Evolutionary conservation across 2,329 filamentous ascomycete species (phyloP).

Genomic region (Phialocephala subalpina): DNA sequence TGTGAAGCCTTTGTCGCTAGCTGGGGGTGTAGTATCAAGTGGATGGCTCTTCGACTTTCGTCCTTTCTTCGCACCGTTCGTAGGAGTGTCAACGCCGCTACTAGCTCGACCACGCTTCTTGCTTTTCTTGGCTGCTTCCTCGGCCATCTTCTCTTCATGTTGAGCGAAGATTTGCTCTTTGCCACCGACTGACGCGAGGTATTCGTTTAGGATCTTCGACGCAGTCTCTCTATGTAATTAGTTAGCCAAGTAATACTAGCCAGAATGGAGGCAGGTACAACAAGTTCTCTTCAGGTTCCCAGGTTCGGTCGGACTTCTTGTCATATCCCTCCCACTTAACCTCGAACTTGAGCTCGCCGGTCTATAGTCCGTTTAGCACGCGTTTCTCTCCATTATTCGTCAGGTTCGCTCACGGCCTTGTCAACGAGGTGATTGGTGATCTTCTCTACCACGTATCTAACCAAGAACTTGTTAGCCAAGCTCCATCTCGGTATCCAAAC

Average conservation of each 20-base stretch:
- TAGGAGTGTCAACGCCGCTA: conserved; percentile 40
- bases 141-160: conserved; percentile 52
- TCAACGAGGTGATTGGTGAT: conserved; percentile 72
- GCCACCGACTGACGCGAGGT: conserved; percentile 70
- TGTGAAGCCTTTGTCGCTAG: conserved; percentile 58
- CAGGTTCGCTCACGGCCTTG: conserved; percentile 54
- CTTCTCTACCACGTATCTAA: conserved; percentile 76
- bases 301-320: conserved; percentile 74
- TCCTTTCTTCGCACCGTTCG: conserved; percentile 39
- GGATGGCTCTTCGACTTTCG: conserved; percentile 51
- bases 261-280: conserved; percentile 46
- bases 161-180: conserved; percentile 60
- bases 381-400: not conserved
- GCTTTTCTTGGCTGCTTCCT: conserved; percentile 51
- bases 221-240: conserved; percentile 59
- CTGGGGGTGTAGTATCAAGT: conserved; percentile 56
- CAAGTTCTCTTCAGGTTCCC: conserved; percentile 81
- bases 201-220: conserved; percentile 67
- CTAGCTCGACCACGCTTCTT: conserved; percentile 67
- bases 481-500: conserved; percentile 20
- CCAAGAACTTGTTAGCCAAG: conserved; percentile 34
- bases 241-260: conserved; percentile 23
- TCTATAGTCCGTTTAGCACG: conserved; percentile 30
- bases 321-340: conserved; percentile 87
- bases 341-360: conserved; percentile 64